A percentile compares a stretch with the other conserved stretches of the same genome.
Evolutionary conservation across 2,329 filamentous ascomycete genomes (phyloP).

Genomic region (Thelonectria rubi): DNA sequence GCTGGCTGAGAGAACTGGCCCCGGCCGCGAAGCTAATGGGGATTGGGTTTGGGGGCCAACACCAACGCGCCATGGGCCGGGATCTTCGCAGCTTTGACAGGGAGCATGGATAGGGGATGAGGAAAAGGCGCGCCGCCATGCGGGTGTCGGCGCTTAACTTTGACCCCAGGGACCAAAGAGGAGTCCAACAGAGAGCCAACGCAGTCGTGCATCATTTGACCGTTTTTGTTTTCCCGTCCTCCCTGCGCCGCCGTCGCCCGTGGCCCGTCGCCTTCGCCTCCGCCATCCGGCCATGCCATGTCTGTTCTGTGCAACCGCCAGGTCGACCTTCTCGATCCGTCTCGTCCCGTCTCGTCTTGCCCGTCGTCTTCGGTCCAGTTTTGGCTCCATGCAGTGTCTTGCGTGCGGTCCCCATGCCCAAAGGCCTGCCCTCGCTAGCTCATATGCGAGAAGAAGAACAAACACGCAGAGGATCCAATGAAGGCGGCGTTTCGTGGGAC

Average conservation of each 20-base stretch:
- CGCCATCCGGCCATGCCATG: not conserved
- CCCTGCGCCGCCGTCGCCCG: not conserved
- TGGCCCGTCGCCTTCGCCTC: too few relatives aligned
- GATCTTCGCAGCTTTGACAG: slow-evolving; percentile 18
- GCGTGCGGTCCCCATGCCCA: not conserved
- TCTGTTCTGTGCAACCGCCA: not conserved
- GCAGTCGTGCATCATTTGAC: slow-evolving; percentile 17
- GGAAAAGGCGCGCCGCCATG: slow-evolving; percentile 26
- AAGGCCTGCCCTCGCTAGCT: not conserved
- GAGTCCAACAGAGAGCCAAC: slow-evolving; percentile 6
- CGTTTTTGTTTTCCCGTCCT: slow-evolving; percentile 12
- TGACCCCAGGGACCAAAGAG: not conserved
- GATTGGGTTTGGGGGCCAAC: slow-evolving; percentile 3
- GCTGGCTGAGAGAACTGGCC: slow-evolving; percentile 1
- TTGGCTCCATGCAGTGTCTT: not conserved
- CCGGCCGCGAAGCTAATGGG: not conserved
- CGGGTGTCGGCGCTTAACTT: slow-evolving; percentile 34
- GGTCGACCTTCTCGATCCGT: not conserved
- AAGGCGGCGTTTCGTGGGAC: not conserved
- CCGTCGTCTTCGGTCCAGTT: not conserved
- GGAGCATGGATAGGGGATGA: slow-evolving; percentile 5
- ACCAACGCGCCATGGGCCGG: slow-evolving; percentile 1
- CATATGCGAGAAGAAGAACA: not conserved
- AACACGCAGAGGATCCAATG: not conserved
- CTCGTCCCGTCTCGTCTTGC: not conserved